These are phyloP conservation scores for Mixia osmundae DNA, from an alignment of 1,284 basidiomycete genomes.

Conservation along the genomic window DNA sequence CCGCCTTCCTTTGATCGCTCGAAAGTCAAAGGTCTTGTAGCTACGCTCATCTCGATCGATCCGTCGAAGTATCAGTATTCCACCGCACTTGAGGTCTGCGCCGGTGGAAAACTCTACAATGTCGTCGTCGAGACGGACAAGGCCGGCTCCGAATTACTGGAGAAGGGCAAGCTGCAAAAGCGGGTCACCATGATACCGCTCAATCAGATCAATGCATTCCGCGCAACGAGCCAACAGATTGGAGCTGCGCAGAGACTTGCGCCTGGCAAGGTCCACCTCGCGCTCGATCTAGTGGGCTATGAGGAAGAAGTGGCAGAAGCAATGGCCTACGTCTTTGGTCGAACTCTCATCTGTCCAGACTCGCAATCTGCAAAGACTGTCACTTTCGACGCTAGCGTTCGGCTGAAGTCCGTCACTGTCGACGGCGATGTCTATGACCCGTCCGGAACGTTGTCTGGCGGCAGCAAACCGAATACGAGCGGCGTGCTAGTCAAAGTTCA, in stretches of 20 bases:
- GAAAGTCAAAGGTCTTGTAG: constrained; percentile 85
- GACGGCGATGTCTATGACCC: constrained; percentile 95
- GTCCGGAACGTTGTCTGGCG: constrained; percentile 77
- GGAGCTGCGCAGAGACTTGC: constrained; percentile 50
- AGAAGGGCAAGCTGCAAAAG: constrained; percentile 60
- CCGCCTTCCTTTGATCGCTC: constrained; percentile 67
- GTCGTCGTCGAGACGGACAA: constrained; percentile 69
- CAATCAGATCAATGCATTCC: constrained; percentile 61
- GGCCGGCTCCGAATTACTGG: constrained; percentile 62
- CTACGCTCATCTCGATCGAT: constrained; percentile 52
- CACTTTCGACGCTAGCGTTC: constrained; percentile 54
- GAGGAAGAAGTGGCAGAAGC: constrained; percentile 63
- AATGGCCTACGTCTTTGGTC: constrained; percentile 84
- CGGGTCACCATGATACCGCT: constrained; percentile 84
- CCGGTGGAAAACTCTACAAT: constrained; percentile 78
- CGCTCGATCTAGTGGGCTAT: constrained; percentile 68
- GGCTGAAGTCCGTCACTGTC: constrained; percentile 66
- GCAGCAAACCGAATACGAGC: constrained; percentile 51
- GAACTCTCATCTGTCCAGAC: constrained; percentile 77
- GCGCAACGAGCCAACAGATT: constrained; percentile 48
- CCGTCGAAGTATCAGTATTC: constrained; percentile 47
- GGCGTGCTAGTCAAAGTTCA: constrained; percentile 69
- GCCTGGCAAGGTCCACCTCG: constrained; percentile 58
- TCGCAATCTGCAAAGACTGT: constrained; percentile 67
- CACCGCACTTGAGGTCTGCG: constrained; percentile 80